These are phyloP conservation scores for Citrus unshiu DNA, from an alignment of 345 rosid species.

Conservation along the genomic window DNA sequence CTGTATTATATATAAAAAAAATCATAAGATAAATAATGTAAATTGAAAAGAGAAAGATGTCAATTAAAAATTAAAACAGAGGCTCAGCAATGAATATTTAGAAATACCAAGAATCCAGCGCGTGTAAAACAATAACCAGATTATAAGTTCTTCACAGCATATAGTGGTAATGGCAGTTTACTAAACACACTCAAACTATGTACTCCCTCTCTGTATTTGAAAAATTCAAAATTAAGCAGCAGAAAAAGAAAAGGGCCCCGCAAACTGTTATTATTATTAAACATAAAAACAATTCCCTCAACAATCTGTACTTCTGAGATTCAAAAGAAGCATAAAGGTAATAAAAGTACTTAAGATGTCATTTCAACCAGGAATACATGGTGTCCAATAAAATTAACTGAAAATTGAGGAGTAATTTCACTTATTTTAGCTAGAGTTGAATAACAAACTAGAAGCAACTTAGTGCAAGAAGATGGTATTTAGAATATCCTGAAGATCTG, in stretches of 20 bases:
- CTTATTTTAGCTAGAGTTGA: no score
- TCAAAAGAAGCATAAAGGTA: not conserved
- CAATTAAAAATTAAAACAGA: not conserved
- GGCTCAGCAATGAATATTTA: not conserved
- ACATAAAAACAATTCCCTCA: not conserved
- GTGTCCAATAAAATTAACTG: not conserved
- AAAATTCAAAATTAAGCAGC: not conserved
- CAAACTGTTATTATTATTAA: not conserved
- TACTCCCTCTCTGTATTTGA: not conserved
- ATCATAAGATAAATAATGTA: not conserved
- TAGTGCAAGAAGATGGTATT: not conserved
- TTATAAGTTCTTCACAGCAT: not conserved
- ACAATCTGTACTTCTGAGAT: not conserved
- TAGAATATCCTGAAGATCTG: not conserved
- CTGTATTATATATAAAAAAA: constrained; percentile 43
- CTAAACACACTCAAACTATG: not conserved
- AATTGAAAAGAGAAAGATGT: not conserved
- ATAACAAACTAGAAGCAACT: not conserved
- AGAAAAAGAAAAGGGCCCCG: not conserved
- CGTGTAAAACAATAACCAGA: not conserved
- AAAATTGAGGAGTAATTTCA: not conserved
- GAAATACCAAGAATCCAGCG: not conserved
- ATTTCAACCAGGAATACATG: not conserved
- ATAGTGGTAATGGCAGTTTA: not conserved
- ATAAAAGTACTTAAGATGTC: not conserved